Evolutionary conservation across 2,329 filamentous ascomycete genomes (phyloP), one percentile per base, ranked within the genome.

Genomic region (Cadophora sp.): DNA sequence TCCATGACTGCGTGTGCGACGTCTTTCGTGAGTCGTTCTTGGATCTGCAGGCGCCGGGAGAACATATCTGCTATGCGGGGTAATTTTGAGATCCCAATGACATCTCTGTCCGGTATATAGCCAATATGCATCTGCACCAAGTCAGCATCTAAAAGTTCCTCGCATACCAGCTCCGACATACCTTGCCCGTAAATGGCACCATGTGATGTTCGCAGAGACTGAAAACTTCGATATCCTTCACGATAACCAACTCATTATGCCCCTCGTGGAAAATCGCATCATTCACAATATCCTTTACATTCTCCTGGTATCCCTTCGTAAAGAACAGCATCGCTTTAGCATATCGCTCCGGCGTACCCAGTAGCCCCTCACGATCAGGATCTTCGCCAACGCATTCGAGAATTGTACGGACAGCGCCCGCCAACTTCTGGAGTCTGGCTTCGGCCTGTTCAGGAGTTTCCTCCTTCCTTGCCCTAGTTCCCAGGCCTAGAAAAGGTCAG

Each of bases 1-100:
- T 98, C 94, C 78, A 94, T 94, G 71, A 99, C 91, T 19, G 96
- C 95, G 71, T 97, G 88, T 24, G 96, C 96, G 16, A 99, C 94
- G 79, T 99, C 94, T 79, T 97, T 97, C 27, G 96, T 99, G 40
- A 99, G 85, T 40, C 96, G 91, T 79, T 99, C 96, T 82, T 99
- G 96, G 62, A 99, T 95, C 80, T 99, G 96, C 4, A 99, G 86
- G 66, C 96, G 87, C 64, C 96, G 91, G 59, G 92, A 91, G 82
- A 97, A 99, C 93, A 99, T 97, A 78, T 99, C 94, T 65, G 95
- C 96, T 73, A 99, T 95, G 71, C 96, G 91, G 29, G 95, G 95
- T 61, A 99, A 87, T 80, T 99, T 99, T 37, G 94, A 97, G 63
- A 99, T 90, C 61, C 96, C 96, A 70, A 99, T 93, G 63, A 99